Evolutionary conservation across 2,329 filamentous ascomycete genomes (phyloP).

Genomic region (Mollisiaceae sp.): DNA sequence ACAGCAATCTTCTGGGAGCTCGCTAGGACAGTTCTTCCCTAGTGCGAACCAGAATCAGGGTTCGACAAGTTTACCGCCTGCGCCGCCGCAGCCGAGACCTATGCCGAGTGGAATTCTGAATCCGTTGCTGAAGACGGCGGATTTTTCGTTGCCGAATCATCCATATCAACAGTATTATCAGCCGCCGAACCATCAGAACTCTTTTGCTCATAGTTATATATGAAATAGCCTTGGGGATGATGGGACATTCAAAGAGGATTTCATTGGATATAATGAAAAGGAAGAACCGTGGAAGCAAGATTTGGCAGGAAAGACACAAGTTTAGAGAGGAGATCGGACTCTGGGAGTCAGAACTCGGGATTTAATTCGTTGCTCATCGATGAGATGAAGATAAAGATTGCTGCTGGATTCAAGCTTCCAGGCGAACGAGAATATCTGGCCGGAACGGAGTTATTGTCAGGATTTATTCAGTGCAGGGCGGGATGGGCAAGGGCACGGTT

Average conservation of each 20-base stretch:
- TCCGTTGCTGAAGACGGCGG: constrained; percentile 71
- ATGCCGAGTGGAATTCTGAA: constrained; percentile 62
- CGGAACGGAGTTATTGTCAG: no score
- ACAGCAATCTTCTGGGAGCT: constrained; percentile 30
- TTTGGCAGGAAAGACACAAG: no score
- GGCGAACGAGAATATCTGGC: no score
- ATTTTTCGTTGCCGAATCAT: constrained; percentile 79
- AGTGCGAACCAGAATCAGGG: constrained; percentile 23
- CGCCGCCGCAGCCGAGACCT: constrained; percentile 31
- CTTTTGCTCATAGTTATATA: constrained; percentile 37
- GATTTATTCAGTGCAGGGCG: no score
- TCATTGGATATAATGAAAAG: not conserved
- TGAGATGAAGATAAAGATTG: no score
- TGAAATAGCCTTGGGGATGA: constrained; percentile 16
- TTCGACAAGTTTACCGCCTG: constrained; percentile 34
- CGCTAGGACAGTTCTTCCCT: constrained; percentile 39
- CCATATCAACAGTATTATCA: constrained; percentile 80
- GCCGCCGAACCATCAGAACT: constrained; percentile 34
- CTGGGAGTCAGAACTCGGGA: no score
- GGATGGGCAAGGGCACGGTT: not conserved
- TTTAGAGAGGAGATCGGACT: no score
- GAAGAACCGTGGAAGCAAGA: not conserved
- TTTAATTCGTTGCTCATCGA: no score
- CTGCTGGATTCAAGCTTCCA: no score
- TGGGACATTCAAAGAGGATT: not conserved